Evolutionary conservation across 345 rosid species (phyloP).

Genomic region (Eutrema yunnanense): DNA sequence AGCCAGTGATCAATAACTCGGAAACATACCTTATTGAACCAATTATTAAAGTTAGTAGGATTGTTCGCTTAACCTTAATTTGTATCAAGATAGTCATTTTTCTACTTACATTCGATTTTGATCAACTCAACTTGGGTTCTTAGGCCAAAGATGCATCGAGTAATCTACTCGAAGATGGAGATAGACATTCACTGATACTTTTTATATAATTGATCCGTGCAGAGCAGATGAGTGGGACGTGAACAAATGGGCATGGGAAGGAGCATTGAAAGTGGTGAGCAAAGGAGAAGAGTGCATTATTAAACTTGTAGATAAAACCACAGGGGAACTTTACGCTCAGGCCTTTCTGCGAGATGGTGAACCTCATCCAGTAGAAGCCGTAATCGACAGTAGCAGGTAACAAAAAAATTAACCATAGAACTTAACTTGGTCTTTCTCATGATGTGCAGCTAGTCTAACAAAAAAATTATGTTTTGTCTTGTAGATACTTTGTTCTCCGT

Average conservation of each 20-base stretch:
- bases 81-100: neutral
- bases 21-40: neutral
- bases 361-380: slow-evolving; percentile 94
- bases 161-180: neutral
- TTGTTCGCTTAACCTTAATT: neutral
- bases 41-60: neutral
- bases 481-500: slow-evolving; percentile 99
- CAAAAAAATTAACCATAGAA: neutral
- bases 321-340: slow-evolving; percentile 89
- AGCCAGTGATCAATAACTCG: neutral
- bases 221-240: slow-evolving; percentile 99
- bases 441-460: neutral
- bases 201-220: slow-evolving; percentile 21
- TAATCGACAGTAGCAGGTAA: slow-evolving; percentile 98
- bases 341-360: slow-evolving; percentile 94
- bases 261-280: slow-evolving; percentile 72
- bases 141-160: neutral
- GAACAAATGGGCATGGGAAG: slow-evolving; percentile 99
- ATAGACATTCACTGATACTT: slow-evolving; percentile 5
- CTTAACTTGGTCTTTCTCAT: slow-evolving; percentile 12
- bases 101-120: neutral
- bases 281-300: slow-evolving; percentile 97
- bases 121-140: neutral
- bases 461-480: slow-evolving; percentile 27
- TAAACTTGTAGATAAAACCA: slow-evolving; percentile 84